A percentile compares a stretch with the other conserved stretches of the same genome.
Evolutionary conservation across 176 grass and related monocot species (phyloP).

Genomic region (Olyra latifolia): DNA sequence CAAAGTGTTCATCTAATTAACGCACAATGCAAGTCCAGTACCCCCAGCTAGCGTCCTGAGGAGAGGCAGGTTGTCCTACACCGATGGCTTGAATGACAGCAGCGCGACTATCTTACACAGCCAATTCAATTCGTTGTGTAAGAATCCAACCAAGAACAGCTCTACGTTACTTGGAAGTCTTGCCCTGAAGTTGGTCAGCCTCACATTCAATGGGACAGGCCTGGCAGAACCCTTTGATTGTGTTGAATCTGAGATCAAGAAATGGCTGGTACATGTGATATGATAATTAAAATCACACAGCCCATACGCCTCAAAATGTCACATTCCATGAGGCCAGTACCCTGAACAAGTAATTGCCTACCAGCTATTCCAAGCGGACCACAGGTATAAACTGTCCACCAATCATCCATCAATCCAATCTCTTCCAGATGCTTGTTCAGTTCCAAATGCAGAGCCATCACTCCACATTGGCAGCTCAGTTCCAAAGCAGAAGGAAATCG

Average conservation of each 20-base stretch:
- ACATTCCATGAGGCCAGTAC: slow-evolving; percentile 27
- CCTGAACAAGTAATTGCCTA: slow-evolving; percentile 48
- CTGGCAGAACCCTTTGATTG: slow-evolving; percentile 58
- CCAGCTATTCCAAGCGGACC: slow-evolving; percentile 46
- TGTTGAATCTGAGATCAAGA: slow-evolving; percentile 61
- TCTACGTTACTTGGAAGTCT: slow-evolving; percentile 39
- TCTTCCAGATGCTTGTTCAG: slow-evolving; percentile 25
- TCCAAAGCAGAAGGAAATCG: slow-evolving; percentile 29
- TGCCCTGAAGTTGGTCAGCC: slow-evolving; percentile 46
- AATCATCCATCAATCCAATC: not conserved
- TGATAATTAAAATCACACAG: slow-evolving; percentile 44
- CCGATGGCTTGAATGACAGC: slow-evolving; percentile 28
- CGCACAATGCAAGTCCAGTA: slow-evolving; percentile 11
- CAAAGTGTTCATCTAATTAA: slow-evolving; percentile 30
- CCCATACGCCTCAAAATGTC: slow-evolving; percentile 44
- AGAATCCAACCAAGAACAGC: slow-evolving; percentile 54
- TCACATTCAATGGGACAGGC: slow-evolving; percentile 44
- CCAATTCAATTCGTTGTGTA: slow-evolving; percentile 45
- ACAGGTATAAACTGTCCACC: slow-evolving; percentile 33
- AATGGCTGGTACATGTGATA: slow-evolving; percentile 21
- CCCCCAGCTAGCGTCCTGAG: slow-evolving; percentile 25
- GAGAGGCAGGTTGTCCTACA: slow-evolving; percentile 46
- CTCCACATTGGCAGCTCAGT: too few species aligned
- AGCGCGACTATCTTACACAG: slow-evolving; percentile 27
- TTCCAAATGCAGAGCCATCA: not conserved